These are phyloP conservation scores for Phellopilus nigrolimitatus DNA, from an alignment of 1,284 basidiomycete species.

Conservation along the genomic window DNA sequence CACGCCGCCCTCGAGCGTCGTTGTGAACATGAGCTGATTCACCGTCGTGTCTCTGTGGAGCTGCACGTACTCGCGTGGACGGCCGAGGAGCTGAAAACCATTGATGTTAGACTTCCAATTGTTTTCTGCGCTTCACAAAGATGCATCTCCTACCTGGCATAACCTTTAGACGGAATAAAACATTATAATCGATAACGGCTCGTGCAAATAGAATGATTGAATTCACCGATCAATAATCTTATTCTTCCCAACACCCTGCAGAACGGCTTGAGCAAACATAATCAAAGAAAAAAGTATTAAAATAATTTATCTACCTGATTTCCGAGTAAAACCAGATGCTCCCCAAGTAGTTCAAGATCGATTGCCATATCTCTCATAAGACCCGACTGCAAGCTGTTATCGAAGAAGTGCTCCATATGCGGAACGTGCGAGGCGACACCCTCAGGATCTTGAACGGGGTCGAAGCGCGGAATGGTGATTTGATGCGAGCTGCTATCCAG, in stretches of 20 bases:
- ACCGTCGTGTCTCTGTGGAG: constrained; percentile 66
- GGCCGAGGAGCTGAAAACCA: constrained; percentile 43
- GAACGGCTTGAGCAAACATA: background rate
- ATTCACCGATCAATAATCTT: constrained; percentile 58
- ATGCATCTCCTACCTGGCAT: constrained; percentile 43
- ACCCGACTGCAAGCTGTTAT: constrained; percentile 62
- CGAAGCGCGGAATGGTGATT: constrained; percentile 45
- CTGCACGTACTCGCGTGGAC: constrained; percentile 66
- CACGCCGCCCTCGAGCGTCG: constrained; percentile 49
- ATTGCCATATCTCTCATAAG: constrained; percentile 60
- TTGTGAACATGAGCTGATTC: constrained; percentile 65
- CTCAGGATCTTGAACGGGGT: constrained; percentile 42
- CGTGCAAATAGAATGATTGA: background rate
- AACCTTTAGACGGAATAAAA: constrained; percentile 31
- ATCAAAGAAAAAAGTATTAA: background rate
- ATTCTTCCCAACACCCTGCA: constrained; percentile 62
- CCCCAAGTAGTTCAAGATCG: constrained; percentile 53
- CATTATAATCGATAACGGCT: background rate
- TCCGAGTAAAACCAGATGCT: constrained; percentile 60
- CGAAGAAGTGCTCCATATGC: constrained; percentile 64
- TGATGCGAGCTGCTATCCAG: constrained; percentile 28
- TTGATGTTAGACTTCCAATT: background rate
- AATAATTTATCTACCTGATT: constrained; percentile 47
- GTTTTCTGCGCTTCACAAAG: too few relatives aligned
- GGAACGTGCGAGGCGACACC: constrained; percentile 54